These are phyloP conservation scores for Phytophthora palmivora DNA, from an alignment of 352 stramenopile genomes.

Conservation along the genomic window DNA sequence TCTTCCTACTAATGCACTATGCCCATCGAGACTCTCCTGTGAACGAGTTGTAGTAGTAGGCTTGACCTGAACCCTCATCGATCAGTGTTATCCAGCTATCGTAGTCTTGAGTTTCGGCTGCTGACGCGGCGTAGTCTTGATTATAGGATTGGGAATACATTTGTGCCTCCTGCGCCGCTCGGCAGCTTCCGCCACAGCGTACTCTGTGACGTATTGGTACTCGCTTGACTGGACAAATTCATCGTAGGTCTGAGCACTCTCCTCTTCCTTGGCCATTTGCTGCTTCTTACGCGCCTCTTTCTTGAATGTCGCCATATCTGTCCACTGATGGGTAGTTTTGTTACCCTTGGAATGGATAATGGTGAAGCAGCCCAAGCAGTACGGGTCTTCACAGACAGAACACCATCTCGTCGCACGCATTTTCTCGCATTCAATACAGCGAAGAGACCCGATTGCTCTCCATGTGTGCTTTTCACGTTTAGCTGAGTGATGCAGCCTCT, in stretches of 20 bases:
- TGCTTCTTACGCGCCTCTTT: constrained; percentile 50
- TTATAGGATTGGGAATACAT: constrained; percentile 20
- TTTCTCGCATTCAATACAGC: constrained; percentile 89
- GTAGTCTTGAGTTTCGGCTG: constrained; percentile 21
- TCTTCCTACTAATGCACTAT: constrained; percentile 18
- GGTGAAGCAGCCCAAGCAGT: constrained; percentile 82
- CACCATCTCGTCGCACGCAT: constrained; percentile 86
- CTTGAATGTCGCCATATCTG: constrained; percentile 69
- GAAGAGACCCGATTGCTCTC: constrained; percentile 72
- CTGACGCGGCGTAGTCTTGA: constrained; percentile 14
- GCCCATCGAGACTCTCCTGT: constrained; percentile 78
- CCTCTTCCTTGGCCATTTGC: constrained; percentile 48
- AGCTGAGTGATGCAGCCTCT: constrained; percentile 72
- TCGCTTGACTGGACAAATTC: constrained; percentile 78
- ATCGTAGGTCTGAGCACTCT: constrained; percentile 76
- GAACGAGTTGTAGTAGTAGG: constrained; percentile 80
- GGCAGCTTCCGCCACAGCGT: constrained; percentile 36
- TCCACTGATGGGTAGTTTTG: constrained; percentile 76
- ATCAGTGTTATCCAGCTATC: constrained; percentile 64
- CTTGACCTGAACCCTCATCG: constrained; percentile 66
- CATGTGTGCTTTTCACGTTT: constrained; percentile 84
- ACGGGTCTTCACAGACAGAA: constrained; percentile 76
- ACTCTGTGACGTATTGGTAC: constrained; percentile 80
- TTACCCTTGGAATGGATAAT: constrained; percentile 88
- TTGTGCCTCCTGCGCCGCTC: constrained; percentile 25